Conservation (phyloP, 192 early-diverging fungal genomes). For the Entomortierella beljakovae region DNA sequence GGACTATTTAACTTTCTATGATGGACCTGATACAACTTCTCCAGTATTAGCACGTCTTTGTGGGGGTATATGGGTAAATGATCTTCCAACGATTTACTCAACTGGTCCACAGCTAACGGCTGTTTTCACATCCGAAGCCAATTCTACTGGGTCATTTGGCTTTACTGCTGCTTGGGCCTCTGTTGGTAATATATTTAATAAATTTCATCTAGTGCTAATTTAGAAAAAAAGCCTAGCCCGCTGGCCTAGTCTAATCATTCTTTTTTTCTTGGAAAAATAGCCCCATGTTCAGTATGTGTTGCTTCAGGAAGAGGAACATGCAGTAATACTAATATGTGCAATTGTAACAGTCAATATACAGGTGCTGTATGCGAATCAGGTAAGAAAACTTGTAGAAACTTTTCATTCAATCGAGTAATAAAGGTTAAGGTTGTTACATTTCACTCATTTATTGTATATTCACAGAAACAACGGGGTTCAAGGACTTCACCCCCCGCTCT, state of each 20-base stretch:
- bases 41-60: slow-evolving; percentile 42
- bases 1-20: slow-evolving; percentile 51
- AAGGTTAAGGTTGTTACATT: too few species aligned
- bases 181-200: slow-evolving; percentile 10
- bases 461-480: slow-evolving; percentile 39
- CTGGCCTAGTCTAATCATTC: not conserved
- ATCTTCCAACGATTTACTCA: slow-evolving; percentile 27
- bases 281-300: slow-evolving; percentile 39
- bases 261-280: slow-evolving; percentile 6
- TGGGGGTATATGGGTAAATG: slow-evolving; percentile 22
- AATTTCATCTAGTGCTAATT: not conserved
- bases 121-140: slow-evolving; percentile 25
- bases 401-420: too few species aligned
- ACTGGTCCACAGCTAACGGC: slow-evolving; percentile 34
- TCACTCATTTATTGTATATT: not conserved
- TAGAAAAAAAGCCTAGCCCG: not conserved
- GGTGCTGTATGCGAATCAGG: slow-evolving; percentile 41
- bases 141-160: slow-evolving; percentile 22
- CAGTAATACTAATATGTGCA: slow-evolving; percentile 28
- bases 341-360: slow-evolving; percentile 19
- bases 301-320: slow-evolving; percentile 26
- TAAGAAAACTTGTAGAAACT: not conserved
- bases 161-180: slow-evolving; percentile 33
- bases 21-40: slow-evolving; percentile 34
- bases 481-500: slow-evolving; percentile 43